These are phyloP conservation scores for Russula lepida DNA, from an alignment of 768 basidiomycete genomes.

Conservation along the genomic window DNA sequence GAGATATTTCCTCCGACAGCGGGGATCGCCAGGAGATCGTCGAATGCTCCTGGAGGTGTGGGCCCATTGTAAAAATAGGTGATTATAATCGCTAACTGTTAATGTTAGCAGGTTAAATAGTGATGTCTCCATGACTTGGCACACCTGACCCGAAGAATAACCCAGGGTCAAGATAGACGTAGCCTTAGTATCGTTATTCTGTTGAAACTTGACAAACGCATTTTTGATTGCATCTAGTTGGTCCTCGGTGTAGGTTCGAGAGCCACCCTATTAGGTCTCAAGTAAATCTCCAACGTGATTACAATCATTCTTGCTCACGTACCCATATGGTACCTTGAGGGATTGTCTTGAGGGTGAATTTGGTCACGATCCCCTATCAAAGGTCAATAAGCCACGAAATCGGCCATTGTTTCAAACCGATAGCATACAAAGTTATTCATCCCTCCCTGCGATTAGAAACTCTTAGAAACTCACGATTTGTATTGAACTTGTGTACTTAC, in stretches of 20 bases:
- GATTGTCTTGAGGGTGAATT: slow-evolving; percentile 20
- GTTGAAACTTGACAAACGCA: not conserved
- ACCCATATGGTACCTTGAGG: slow-evolving; percentile 24
- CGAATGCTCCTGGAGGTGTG: slow-evolving; percentile 15
- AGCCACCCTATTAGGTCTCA: not conserved
- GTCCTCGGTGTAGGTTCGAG: not conserved
- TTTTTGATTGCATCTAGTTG: too few relatives aligned
- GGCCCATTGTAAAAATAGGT: slow-evolving; percentile 20
- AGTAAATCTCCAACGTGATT: not conserved
- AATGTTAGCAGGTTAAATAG: not conserved
- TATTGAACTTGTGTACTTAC: not conserved
- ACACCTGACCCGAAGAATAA: not conserved
- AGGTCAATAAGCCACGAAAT: not conserved
- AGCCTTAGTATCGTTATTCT: slow-evolving; percentile 1
- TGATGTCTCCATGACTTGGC: not conserved
- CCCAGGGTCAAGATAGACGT: not conserved
- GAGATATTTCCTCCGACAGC: not conserved
- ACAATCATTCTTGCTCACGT: not conserved
- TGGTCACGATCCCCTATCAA: slow-evolving; percentile 7
- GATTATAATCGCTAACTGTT: not conserved
- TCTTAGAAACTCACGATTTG: not conserved
- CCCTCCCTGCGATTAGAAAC: slow-evolving; percentile 1
- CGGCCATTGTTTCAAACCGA: not conserved
- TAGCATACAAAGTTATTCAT: too few relatives aligned
- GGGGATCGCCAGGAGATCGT: slow-evolving; percentile 17